Conservation (phyloP, 768 basidiomycete species). For the Pulveroboletus sp. region DNA sequence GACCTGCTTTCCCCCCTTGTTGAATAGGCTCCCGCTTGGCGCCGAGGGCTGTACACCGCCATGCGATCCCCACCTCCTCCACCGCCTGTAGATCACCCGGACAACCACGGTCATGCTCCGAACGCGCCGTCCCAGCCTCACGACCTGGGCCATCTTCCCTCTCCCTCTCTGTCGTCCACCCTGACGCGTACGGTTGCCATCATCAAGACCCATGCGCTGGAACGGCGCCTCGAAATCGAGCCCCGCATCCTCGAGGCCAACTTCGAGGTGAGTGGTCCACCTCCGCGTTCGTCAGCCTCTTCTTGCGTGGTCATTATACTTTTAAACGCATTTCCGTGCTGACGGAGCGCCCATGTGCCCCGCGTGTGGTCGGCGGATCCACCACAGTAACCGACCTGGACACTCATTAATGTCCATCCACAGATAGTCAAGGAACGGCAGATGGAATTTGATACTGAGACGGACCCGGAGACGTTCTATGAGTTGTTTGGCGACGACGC, state of each 20-base stretch:
- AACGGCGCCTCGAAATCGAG: conserved; percentile 76
- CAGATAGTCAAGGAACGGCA: conserved; percentile 85
- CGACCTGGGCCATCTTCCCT: conserved; percentile 1
- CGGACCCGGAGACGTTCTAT: conserved; percentile 72
- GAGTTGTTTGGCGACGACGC: conserved; percentile 81
- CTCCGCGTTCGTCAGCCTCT: conserved; percentile 6
- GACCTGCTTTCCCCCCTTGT: background rate
- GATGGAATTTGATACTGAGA: conserved; percentile 83
- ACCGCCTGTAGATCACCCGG: conserved; percentile 13
- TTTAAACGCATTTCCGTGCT: conserved; percentile 1
- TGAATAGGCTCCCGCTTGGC: conserved; percentile 2
- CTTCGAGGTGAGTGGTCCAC: conserved; percentile 59
- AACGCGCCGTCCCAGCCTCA: conserved; percentile 1
- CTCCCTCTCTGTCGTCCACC: conserved; percentile 7
- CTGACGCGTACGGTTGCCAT: conserved; percentile 72
- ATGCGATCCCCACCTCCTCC: conserved; percentile 18
- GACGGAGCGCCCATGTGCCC: conserved; percentile 5
- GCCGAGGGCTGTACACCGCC: conserved; percentile 7
- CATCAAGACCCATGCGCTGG: conserved; percentile 75
- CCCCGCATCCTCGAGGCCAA: conserved; percentile 71
- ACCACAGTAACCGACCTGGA: conserved; percentile 4
- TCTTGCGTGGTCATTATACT: background rate
- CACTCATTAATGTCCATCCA: conserved; percentile 13
- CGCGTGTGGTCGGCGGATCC: conserved; percentile 14
- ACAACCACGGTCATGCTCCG: conserved; percentile 4